phyloP scores from a whole-genome alignment of 1,139 yeast genomes.

The Nakaseomyces uthaithaninus region DNA sequence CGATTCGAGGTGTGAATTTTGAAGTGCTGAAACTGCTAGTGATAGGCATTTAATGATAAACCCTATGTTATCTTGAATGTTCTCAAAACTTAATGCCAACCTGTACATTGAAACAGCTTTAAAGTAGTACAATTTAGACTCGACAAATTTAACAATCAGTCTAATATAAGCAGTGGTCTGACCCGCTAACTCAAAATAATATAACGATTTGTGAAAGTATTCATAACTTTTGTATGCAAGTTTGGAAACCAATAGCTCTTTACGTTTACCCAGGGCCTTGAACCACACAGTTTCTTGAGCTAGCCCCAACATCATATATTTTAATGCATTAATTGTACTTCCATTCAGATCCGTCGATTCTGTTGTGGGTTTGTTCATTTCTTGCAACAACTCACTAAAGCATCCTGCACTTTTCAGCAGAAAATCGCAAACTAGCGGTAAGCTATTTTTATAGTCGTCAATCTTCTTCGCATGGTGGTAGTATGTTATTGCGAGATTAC shows the following conservation, averaged over 20 bases:
- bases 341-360: slow-evolving; percentile 32
- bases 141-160: slow-evolving; percentile 50
- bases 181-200: slow-evolving; percentile 45
- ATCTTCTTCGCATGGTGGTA: slow-evolving; percentile 38
- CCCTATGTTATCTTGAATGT: slow-evolving; percentile 52
- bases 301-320: slow-evolving; percentile 60
- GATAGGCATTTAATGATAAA: slow-evolving; percentile 35
- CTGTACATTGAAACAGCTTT: slow-evolving; percentile 63
- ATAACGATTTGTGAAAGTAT: slow-evolving; percentile 44
- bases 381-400: slow-evolving; percentile 38
- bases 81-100: slow-evolving; percentile 33
- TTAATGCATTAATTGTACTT: slow-evolving; percentile 39
- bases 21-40: neutral
- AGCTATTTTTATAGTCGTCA: slow-evolving; percentile 48
- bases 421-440: slow-evolving; percentile 37
- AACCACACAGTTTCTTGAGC: slow-evolving; percentile 87
- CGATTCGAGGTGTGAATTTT: neutral
- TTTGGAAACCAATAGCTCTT: slow-evolving; percentile 55
- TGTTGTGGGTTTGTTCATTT: slow-evolving; percentile 19
- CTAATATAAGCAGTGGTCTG: slow-evolving; percentile 42
- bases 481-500: slow-evolving; percentile 39
- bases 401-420: slow-evolving; percentile 71
- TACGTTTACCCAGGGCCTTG: slow-evolving; percentile 54
- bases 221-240: slow-evolving; percentile 35
- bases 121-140: slow-evolving; percentile 47